A percentile compares a stretch with the other conserved stretches of the same genome.
These are phyloP conservation scores for Rossbeevera mucosa DNA, from an alignment of 768 basidiomycete species.

Conservation along the genomic window DNA sequence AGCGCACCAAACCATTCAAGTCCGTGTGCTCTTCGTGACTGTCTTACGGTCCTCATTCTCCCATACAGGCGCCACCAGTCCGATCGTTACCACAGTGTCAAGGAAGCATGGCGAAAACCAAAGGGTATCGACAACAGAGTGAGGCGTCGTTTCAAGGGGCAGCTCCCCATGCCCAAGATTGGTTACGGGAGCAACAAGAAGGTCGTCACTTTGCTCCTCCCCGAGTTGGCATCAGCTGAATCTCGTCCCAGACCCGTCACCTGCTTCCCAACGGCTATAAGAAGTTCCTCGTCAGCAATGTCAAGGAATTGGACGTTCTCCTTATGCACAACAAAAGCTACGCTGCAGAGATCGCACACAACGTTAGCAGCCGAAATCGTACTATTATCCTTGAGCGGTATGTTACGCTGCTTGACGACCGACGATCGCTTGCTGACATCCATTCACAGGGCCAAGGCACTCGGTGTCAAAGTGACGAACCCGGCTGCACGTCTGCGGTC, in stretches of 20 bases:
- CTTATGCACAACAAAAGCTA: slow-evolving; percentile 98
- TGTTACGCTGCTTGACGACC: slow-evolving; percentile 14
- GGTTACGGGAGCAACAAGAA: slow-evolving; percentile 80
- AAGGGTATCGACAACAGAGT: slow-evolving; percentile 99
- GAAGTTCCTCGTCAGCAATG: slow-evolving; percentile 93
- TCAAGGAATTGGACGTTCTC: slow-evolving; percentile 89
- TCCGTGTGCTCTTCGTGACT: slow-evolving; percentile 36
- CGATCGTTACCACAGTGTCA: slow-evolving; percentile 94
- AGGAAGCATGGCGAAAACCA: slow-evolving; percentile 99
- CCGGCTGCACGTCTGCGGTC: slow-evolving; percentile 87
- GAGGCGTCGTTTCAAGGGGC: slow-evolving; percentile 91
- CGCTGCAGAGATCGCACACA: slow-evolving; percentile 95
- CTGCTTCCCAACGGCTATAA: slow-evolving; percentile 94
- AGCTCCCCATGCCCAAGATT: slow-evolving; percentile 91
- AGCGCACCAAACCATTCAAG: slow-evolving; percentile 98
- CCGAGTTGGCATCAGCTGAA: neutral
- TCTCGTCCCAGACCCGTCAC: slow-evolving; percentile 69
- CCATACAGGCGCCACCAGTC: slow-evolving; percentile 88
- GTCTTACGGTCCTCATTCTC: slow-evolving; percentile 11
- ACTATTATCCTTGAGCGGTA: slow-evolving; percentile 85
- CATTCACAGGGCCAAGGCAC: slow-evolving; percentile 63
- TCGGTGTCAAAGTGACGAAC: slow-evolving; percentile 94
- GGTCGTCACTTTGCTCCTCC: slow-evolving; percentile 54
- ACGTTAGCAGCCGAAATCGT: slow-evolving; percentile 93
- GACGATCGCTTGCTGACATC: slow-evolving; percentile 6